Base-by-base conservation (phyloP, 1,139 yeast species). In the Hansenula sp. region DNA sequence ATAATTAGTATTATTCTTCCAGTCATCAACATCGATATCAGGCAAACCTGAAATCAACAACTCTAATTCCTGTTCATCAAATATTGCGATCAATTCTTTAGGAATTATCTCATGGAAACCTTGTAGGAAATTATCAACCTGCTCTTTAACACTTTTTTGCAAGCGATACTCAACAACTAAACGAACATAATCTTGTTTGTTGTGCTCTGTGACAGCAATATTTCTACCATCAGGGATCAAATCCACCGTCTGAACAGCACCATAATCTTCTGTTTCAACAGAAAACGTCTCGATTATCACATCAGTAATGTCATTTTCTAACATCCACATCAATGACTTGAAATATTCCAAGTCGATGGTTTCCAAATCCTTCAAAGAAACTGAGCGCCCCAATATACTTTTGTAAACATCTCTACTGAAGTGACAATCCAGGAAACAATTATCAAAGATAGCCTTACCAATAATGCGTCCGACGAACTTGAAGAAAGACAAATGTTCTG, bases 321-420 rank as follows among this genome's bases (percentile, higher is more conserved):
- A 70, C 87, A 94, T 94, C 99, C 99, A 94, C 59, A 84, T 77
- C 58, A 94, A 68, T 2, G 96, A 88, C 64, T 91, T 91, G 69
- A 85, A 90, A 61, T 93, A 94, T 50, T 90, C 97, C 47, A 90
- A 73, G 63, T 94, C 99, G 52, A 94, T 71, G 0, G 94, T 86
- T 63, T 93, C 99, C 93, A 94, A 86, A 60, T 94, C 99, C 57
- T 88, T 89, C 55, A 94, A 74, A 0, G 95, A 79, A 6, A 91
- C 96, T 1, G 86, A 76, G 48, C 84, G 77, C 5, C 96, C 90
- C 44, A 94, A 72, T 44, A 94, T 79, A 53, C 85, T 74, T 67
- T 93, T 93, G 70, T 93, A 94, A 31, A 94, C 96, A 9, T 96
- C 96, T 50, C 99, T 76, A 50, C 96, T 87, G 66, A 94, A 94